Evolutionary conservation across 352 stramenopile species (phyloP).

Genomic region (Globisporangium splendens): DNA sequence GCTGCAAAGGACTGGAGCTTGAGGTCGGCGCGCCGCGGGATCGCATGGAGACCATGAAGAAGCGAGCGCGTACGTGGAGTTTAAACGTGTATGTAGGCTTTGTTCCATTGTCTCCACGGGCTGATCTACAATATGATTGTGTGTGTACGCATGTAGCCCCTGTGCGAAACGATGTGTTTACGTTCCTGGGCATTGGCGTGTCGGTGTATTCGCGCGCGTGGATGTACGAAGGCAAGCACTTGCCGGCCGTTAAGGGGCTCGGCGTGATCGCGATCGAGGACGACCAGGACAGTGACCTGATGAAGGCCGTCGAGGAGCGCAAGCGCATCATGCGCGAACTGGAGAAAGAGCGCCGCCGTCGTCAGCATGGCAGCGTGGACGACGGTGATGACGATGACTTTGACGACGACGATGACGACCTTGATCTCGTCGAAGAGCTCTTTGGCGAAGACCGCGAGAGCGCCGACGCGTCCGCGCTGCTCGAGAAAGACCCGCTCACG

Average conservation of each 20-base stretch:
- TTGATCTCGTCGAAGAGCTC: slow-evolving; percentile 23
- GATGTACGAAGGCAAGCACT: slow-evolving; percentile 49
- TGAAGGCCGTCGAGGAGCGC: slow-evolving; percentile 59
- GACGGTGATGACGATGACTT: slow-evolving; percentile 12
- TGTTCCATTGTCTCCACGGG: background rate
- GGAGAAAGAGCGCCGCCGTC: slow-evolving; percentile 20
- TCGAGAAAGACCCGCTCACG: slow-evolving; percentile 46
- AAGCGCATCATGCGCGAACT: slow-evolving; percentile 65
- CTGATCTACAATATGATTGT: no score
- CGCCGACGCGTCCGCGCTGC: slow-evolving; percentile 29
- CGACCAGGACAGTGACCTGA: slow-evolving; percentile 38
- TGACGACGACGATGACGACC: slow-evolving; percentile 36
- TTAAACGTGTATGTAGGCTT: no score
- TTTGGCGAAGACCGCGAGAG: slow-evolving; percentile 26
- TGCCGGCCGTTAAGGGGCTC: slow-evolving; percentile 51
- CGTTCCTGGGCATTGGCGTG: slow-evolving; percentile 52
- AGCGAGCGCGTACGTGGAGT: slow-evolving; percentile 31
- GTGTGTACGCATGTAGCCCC: slow-evolving; percentile 20
- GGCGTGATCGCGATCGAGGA: slow-evolving; percentile 46
- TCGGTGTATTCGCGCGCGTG: slow-evolving; percentile 59
- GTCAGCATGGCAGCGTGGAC: slow-evolving; percentile 14
- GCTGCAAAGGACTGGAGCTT: slow-evolving; percentile 56
- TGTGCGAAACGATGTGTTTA: slow-evolving; percentile 50
- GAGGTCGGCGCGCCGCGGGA: slow-evolving; percentile 32
- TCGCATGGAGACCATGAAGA: slow-evolving; percentile 40